These are phyloP conservation scores for Microcos paniculata DNA, from an alignment of 345 rosid species.

Conservation along the genomic window DNA sequence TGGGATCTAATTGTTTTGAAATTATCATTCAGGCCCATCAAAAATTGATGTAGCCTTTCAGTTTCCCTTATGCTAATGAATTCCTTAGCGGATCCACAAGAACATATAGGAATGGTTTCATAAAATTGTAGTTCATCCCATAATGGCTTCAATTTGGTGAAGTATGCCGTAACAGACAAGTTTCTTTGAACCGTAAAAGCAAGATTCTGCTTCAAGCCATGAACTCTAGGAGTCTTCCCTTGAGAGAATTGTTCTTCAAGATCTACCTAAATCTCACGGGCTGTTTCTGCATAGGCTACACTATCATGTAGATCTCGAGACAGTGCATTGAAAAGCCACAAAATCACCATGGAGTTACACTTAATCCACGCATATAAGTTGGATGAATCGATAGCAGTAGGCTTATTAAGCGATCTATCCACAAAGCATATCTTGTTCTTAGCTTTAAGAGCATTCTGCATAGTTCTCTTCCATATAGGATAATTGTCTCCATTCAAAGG, in stretches of 20 bases:
- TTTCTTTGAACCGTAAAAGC: background rate
- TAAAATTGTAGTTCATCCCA: background rate
- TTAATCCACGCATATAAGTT: background rate
- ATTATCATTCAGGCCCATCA: background rate
- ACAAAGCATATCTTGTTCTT: no score
- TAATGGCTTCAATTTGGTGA: slow-evolving; percentile 1
- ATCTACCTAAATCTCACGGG: background rate
- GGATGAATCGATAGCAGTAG: background rate
- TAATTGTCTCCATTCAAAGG: no score
- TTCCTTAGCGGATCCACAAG: background rate
- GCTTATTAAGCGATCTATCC: background rate
- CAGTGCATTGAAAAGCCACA: no score
- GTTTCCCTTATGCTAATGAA: background rate
- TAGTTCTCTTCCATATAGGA: no score
- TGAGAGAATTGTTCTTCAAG: background rate
- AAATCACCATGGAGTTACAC: background rate
- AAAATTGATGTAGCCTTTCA: background rate
- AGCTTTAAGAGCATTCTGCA: no score
- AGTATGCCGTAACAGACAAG: background rate
- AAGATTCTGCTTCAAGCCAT: background rate
- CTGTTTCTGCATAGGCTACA: background rate
- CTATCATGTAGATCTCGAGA: background rate
- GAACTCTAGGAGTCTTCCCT: background rate
- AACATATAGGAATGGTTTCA: background rate
- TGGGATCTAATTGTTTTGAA: background rate